phyloP scores from a whole-genome alignment of 2,329 filamentous ascomycete genomes.

The Cordyceps militaris region DNA sequence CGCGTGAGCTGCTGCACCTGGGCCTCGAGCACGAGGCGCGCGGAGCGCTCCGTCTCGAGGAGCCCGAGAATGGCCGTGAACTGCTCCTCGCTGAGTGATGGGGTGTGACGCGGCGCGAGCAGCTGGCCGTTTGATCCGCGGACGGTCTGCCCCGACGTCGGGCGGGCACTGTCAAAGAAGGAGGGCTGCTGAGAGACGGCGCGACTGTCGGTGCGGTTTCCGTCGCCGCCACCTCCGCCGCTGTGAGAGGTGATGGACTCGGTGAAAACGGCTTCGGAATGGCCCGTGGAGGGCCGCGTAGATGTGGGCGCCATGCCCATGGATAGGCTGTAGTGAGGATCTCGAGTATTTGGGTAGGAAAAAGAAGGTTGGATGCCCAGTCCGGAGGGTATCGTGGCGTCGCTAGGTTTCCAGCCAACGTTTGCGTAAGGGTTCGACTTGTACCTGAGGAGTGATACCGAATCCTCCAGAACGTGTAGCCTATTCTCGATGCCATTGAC shows the following conservation, averaged over 20 bases:
- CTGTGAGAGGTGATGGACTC: background rate
- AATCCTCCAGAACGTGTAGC: slow-evolving; percentile 6
- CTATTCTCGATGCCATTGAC: slow-evolving; percentile 10
- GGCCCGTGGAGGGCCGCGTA: background rate
- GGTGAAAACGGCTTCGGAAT: background rate
- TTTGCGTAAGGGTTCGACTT: background rate
- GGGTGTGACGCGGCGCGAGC: slow-evolving; percentile 26
- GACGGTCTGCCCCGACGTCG: slow-evolving; percentile 26
- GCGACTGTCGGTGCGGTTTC: background rate
- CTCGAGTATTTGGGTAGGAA: background rate
- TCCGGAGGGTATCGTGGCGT: background rate
- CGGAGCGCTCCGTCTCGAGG: slow-evolving; percentile 49
- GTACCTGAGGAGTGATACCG: background rate
- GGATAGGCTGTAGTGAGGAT: slow-evolving; percentile 3
- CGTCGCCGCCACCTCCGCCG: background rate
- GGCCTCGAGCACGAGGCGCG: slow-evolving; percentile 47
- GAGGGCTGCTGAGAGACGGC: background rate
- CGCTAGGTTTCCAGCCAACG: slow-evolving; percentile 1
- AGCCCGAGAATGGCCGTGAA: slow-evolving; percentile 44
- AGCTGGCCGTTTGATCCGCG: background rate
- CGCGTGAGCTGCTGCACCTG: slow-evolving; percentile 48
- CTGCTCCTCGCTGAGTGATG: slow-evolving; percentile 36
- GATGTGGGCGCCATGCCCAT: slow-evolving; percentile 9
- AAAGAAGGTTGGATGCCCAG: background rate
- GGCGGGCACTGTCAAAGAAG: slow-evolving; percentile 21